phyloP scores from a whole-genome alignment of 2,329 filamentous ascomycete genomes.

The Botryotinia narcissicola region DNA sequence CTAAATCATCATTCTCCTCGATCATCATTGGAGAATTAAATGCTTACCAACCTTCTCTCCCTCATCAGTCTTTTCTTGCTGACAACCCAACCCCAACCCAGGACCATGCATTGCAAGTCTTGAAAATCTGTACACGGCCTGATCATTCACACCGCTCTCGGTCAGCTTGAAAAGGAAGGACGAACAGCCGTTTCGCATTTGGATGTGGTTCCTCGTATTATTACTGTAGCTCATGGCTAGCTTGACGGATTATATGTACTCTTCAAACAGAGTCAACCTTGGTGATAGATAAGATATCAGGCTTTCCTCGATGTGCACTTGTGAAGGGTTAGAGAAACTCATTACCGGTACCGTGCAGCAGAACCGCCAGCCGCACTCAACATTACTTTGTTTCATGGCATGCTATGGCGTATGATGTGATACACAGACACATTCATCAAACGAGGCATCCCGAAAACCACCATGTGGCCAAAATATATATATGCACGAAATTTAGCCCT shows the following conservation, averaged over 20 bases:
- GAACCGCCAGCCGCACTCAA: background rate
- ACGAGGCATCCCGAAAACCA: background rate
- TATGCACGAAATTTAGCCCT: background rate
- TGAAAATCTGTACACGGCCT: background rate
- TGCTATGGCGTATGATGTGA: background rate
- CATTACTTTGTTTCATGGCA: background rate
- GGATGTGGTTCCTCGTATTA: background rate
- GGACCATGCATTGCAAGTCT: background rate
- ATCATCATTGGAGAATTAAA: background rate
- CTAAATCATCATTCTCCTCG: background rate
- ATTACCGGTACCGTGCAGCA: background rate
- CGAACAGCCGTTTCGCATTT: background rate
- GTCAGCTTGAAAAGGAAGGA: slow-evolving; percentile 19
- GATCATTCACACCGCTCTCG: slow-evolving; percentile 19
- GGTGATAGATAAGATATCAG: background rate
- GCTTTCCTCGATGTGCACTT: background rate
- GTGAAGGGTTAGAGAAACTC: background rate
- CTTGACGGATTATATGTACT: background rate
- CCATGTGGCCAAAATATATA: background rate
- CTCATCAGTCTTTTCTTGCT: background rate
- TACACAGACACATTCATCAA: background rate
- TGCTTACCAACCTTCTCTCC: background rate
- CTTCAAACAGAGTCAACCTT: background rate
- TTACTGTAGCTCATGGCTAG: background rate
- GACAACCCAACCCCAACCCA: background rate